Conservation (phyloP, 2,329 filamentous ascomycete species). For the Diaporthe australafricana region DNA sequence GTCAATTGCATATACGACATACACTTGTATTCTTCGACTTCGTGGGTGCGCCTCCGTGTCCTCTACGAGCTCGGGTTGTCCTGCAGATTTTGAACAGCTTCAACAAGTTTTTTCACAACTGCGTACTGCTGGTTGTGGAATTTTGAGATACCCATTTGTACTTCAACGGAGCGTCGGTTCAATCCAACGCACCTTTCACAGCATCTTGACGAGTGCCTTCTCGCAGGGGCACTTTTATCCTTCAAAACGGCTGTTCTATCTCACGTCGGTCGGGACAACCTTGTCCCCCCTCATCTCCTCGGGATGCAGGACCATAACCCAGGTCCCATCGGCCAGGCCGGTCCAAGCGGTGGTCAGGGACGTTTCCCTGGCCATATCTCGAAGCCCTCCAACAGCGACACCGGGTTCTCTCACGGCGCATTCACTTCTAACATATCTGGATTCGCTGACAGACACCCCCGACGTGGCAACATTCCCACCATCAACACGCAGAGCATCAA, state of each 20-base stretch:
- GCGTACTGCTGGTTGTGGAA: constrained; percentile 32
- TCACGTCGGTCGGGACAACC: constrained; percentile 82
- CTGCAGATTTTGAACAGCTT: constrained; percentile 36
- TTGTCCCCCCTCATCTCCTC: constrained; percentile 88
- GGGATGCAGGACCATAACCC: constrained; percentile 88
- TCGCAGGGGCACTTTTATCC: constrained; percentile 64
- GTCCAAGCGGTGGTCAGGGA: constrained; percentile 64
- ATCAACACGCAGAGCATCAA: constrained; percentile 86
- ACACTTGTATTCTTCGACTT: constrained; percentile 36
- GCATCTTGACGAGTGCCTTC: constrained; percentile 58
- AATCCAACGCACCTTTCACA: constrained; percentile 43
- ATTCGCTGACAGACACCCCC: constrained; percentile 88
- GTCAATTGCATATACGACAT: constrained; percentile 35
- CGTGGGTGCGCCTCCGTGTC: constrained; percentile 26
- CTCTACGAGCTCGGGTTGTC: constrained; percentile 31
- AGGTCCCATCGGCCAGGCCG: constrained; percentile 69
- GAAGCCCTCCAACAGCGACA: constrained; percentile 85
- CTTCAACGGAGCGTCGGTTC: constrained; percentile 36
- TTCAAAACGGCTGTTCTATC: constrained; percentile 87
- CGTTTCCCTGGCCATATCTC: constrained; percentile 79
- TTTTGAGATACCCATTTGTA: constrained; percentile 38
- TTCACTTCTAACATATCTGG: constrained; percentile 88
- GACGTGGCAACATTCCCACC: constrained; percentile 86
- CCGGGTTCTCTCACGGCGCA: constrained; percentile 91
- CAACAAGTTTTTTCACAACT: constrained; percentile 22